phyloP scores from a whole-genome alignment of 352 stramenopile genomes.

The Globisporangium takayamanum region DNA sequence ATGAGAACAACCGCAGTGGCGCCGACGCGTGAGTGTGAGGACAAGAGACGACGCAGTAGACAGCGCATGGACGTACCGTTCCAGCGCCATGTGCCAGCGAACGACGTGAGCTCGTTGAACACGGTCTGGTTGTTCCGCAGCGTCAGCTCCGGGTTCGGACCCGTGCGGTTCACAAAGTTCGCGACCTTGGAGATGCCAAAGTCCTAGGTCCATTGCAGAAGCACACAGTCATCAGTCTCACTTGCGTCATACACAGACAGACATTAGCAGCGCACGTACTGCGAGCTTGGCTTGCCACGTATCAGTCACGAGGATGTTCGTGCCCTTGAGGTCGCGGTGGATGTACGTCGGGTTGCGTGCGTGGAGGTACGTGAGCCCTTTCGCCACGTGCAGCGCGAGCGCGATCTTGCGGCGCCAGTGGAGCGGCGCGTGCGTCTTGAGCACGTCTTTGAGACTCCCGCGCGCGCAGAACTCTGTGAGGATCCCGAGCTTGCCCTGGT shows the following conservation, averaged over 20 bases:
- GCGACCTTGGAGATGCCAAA: slow-evolving; percentile 72
- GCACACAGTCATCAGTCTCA: not conserved
- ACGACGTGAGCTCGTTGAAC: slow-evolving; percentile 30
- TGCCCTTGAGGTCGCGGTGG: slow-evolving; percentile 65
- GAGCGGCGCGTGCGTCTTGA: slow-evolving; percentile 42
- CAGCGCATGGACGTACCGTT: slow-evolving; percentile 20
- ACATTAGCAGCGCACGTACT: slow-evolving; percentile 6
- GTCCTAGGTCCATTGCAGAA: slow-evolving; percentile 17
- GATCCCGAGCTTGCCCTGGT: slow-evolving; percentile 52
- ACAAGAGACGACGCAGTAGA: not conserved
- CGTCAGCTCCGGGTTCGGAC: slow-evolving; percentile 24
- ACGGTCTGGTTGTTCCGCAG: slow-evolving; percentile 17
- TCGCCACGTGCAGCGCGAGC: slow-evolving; percentile 56
- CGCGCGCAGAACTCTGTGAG: slow-evolving; percentile 66
- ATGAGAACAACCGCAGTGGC: not conserved
- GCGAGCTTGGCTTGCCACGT: slow-evolving; percentile 72
- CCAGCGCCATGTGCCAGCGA: slow-evolving; percentile 69
- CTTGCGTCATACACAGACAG: not conserved
- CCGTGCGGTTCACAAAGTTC: slow-evolving; percentile 35
- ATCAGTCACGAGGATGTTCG: slow-evolving; percentile 74
- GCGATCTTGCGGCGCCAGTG: slow-evolving; percentile 61
- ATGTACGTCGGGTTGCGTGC: slow-evolving; percentile 65
- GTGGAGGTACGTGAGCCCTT: slow-evolving; percentile 72
- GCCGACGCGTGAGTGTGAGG: not conserved
- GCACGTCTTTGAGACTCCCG: slow-evolving; percentile 54